Conservation (phyloP, 805 yeast species). For the Ogataea neopini region DNA sequence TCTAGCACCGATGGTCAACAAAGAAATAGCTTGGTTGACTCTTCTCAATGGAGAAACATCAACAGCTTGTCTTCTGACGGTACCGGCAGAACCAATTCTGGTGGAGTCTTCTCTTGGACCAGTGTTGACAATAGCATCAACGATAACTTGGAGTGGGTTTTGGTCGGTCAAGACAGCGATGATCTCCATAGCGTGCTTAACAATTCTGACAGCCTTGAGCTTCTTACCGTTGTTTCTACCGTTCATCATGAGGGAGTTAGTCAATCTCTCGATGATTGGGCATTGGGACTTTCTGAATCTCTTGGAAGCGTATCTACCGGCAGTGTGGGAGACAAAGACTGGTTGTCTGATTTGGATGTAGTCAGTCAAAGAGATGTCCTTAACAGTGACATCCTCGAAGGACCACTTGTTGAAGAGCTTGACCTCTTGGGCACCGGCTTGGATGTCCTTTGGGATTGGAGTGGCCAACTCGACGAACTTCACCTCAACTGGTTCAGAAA, state of each 20-base stretch:
- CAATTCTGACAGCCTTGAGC: conserved; percentile 99
- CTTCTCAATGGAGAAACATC: conserved; percentile 99
- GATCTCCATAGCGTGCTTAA: conserved; percentile 99
- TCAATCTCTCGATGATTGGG: conserved; percentile 98
- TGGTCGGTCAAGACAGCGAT: conserved; percentile 95
- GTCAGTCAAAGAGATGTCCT: conserved; percentile 97
- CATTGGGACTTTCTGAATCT: conserved; percentile 99
- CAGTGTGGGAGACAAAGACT: conserved; percentile 97
- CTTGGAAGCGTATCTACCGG: conserved; percentile 99
- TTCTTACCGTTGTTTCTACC: conserved; percentile 99
- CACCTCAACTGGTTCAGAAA: conserved; percentile 80
- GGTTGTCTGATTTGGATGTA: conserved; percentile 98
- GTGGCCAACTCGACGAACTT: conserved; percentile 88
- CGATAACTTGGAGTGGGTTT: conserved; percentile 99
- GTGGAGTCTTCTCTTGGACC: conserved; percentile 99
- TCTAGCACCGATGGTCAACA: conserved; percentile 99
- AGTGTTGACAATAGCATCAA: conserved; percentile 99
- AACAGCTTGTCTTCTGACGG: conserved; percentile 99
- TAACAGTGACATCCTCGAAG: conserved; percentile 94
- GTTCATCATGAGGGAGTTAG: conserved; percentile 99
- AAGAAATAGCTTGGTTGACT: conserved; percentile 98
- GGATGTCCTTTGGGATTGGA: conserved; percentile 94
- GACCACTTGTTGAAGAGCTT: conserved; percentile 99
- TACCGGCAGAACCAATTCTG: conserved; percentile 99
- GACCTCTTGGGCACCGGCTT: conserved; percentile 93